A percentile compares a stretch with the other conserved stretches of the same genome.
Conservation (phyloP, 2,329 filamentous ascomycete genomes). For the Aspergillus terreus region DNA sequence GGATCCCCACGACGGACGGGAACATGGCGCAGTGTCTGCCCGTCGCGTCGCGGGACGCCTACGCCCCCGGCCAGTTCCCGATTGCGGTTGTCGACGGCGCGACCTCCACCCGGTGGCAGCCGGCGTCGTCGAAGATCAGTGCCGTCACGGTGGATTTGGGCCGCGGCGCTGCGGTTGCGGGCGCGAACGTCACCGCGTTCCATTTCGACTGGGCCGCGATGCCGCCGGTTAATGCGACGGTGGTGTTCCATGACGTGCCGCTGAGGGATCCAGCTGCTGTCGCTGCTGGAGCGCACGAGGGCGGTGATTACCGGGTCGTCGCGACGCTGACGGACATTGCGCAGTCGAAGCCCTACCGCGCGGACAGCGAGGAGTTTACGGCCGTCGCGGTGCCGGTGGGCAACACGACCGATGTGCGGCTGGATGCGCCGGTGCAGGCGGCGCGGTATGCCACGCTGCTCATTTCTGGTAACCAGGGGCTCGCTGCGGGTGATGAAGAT, state of each 20-base stretch:
- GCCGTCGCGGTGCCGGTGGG: constrained; percentile 34
- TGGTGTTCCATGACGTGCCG: constrained; percentile 54
- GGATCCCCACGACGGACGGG: constrained; percentile 50
- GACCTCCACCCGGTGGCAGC: constrained; percentile 65
- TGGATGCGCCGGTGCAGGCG: constrained; percentile 29
- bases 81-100: constrained; percentile 64
- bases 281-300: neutral
- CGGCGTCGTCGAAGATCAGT: constrained; percentile 48
- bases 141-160: constrained; percentile 57
- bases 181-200: constrained; percentile 40
- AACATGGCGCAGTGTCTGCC: constrained; percentile 65
- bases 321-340: constrained; percentile 26
- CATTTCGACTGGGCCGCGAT: constrained; percentile 59
- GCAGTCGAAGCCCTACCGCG: constrained; percentile 38
- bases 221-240: constrained; percentile 52
- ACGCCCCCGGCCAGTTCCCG: constrained; percentile 65
- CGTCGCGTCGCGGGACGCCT: constrained; percentile 45
- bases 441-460: constrained; percentile 42
- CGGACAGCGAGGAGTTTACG: constrained; percentile 26
- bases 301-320: constrained; percentile 20
- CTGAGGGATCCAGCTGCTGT: constrained; percentile 16
- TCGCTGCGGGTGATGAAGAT: constrained; percentile 30
- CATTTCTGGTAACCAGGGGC: constrained; percentile 42
- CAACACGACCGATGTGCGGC: constrained; percentile 42
- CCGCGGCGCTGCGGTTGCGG: constrained; percentile 17